Evolutionary conservation across 768 basidiomycete genomes (phyloP), one percentile per base, ranked within the genome.

Genomic region (Rhizopogon sp.): DNA sequence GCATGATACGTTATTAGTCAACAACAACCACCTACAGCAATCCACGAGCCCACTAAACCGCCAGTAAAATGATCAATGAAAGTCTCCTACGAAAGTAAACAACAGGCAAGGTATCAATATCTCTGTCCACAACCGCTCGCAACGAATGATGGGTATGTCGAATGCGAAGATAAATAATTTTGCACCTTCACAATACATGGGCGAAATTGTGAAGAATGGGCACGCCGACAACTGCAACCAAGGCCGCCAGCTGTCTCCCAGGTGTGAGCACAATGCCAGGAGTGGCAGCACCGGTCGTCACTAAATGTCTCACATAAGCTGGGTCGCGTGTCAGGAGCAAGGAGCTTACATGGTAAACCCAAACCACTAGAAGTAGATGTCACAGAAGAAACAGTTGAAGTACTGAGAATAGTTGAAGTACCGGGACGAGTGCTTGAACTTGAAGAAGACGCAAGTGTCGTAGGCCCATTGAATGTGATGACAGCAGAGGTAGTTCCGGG

Each of bases 151-250:
- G 22, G 33, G 5, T 39, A 41, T 43, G 13, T 51, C 10, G 46
- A 22, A 31, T 53, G n/a, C 14, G 13, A 33, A 29, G 13, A 54
- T 22, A 20, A 17, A n/a, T 14, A 20, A 8, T 13, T 39, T 54
- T 16, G 13, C 41, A 20, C 2, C n/a, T 25, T 31, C 44, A 49
- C 8, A 49, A 37, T 16, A 35, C n/a, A 10, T 39, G 22, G 35
- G 2, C 35, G 3, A 49, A 14, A 37, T 37, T 35, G 5, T 52
- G 20, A 2, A 57, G 41, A 20, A 55, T 41, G 43, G 58, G 39
- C 16, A 62, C 6, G 4, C 58, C 39, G 8, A 58, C 33, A 25
- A 52, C 13, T 6, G n/a, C 39, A 11, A 52, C 63, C 43, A 67
- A 31, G 25, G 52, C 43, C 13, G 22, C 29, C 6, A 50, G 33